Conservation (phyloP, 1,139 yeast genomes). For the Yueomyces sp. region DNA sequence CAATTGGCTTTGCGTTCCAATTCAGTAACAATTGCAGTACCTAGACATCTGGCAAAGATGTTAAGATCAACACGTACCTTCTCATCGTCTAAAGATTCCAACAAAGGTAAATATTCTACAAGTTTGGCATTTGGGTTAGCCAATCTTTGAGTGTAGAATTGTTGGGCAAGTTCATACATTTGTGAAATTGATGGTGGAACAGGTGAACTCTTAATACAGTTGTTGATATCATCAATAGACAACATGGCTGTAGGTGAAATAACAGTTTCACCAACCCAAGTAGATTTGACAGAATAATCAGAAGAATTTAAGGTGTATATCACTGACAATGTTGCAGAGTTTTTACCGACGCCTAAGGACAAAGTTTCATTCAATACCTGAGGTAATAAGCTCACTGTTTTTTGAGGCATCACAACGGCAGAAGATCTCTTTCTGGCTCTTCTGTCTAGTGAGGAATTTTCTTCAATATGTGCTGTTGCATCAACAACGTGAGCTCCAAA, state of each 20-base stretch:
- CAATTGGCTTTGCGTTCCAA: slow-evolving; percentile 70
- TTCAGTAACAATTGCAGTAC: slow-evolving; percentile 57
- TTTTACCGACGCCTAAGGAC: slow-evolving; percentile 50
- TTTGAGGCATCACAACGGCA: slow-evolving; percentile 84
- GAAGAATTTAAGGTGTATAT: slow-evolving; percentile 70
- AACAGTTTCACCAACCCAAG: slow-evolving; percentile 65
- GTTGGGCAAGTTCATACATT: slow-evolving; percentile 32
- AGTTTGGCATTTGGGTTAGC: slow-evolving; percentile 37
- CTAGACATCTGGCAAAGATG: slow-evolving; percentile 51
- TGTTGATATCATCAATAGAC: slow-evolving; percentile 12
- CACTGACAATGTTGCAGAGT: slow-evolving; percentile 64
- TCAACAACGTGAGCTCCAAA: slow-evolving; percentile 63
- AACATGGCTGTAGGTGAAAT: slow-evolving; percentile 44
- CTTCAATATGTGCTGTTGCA: slow-evolving; percentile 55
- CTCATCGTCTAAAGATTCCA: slow-evolving; percentile 81
- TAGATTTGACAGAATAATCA: slow-evolving; percentile 61
- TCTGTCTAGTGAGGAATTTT: slow-evolving; percentile 69
- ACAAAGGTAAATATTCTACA: slow-evolving; percentile 48
- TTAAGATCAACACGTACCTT: slow-evolving; percentile 59
- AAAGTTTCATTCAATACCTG: slow-evolving; percentile 43
- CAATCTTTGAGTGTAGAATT: slow-evolving; percentile 62
- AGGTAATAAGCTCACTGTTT: slow-evolving; percentile 58
- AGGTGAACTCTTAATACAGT: slow-evolving; percentile 24
- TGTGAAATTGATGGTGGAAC: slow-evolving; percentile 15
- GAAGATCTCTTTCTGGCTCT: slow-evolving; percentile 86